Evolutionary conservation across 169 alveolate species (phyloP).

Genomic region (Eimeria falciformis): DNA sequence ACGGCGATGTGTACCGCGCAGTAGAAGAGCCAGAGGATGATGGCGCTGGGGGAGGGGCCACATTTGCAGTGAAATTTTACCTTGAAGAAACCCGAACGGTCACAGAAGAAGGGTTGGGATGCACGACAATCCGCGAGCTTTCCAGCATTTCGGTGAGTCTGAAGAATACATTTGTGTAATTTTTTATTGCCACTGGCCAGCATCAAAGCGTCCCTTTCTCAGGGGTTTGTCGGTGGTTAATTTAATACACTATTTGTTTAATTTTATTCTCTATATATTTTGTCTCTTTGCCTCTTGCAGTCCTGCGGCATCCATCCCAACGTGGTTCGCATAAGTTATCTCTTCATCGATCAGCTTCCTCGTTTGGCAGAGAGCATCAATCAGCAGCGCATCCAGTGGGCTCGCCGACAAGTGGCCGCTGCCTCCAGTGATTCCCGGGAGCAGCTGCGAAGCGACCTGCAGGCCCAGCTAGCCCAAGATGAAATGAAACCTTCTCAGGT

Average conservation of each 20-base stretch:
- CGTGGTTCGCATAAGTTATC: conserved; percentile 65
- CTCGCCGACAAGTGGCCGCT: conserved; percentile 56
- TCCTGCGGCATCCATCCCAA: conserved; percentile 75
- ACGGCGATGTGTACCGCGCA: conserved; percentile 94
- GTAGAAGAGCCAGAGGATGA: conserved; percentile 77
- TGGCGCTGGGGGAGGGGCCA: conserved; percentile 56
- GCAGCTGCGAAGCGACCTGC: conserved; percentile 47
- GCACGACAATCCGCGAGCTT: conserved; percentile 91
- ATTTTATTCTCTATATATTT: no score
- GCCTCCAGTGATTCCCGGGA: conserved; percentile 36
- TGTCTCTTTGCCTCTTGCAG: not conserved
- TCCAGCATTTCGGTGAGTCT: conserved; percentile 86
- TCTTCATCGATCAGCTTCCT: conserved; percentile 69
- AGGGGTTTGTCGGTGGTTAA: not conserved
- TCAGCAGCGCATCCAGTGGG: conserved; percentile 68
- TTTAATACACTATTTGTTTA: not conserved
- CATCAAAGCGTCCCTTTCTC: no score
- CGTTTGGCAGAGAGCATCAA: conserved; percentile 31
- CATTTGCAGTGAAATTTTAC: conserved; percentile 89
- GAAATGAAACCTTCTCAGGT: conserved; percentile 79
- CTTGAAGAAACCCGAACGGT: conserved; percentile 89
- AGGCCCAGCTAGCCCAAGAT: conserved; percentile 45
- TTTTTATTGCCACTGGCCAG: no score
- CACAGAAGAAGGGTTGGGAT: conserved; percentile 91
- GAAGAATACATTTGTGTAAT: no score